Evolutionary conservation across 129 eudicot genomes (phyloP), one percentile per base, ranked within the genome.

Genomic region (Flaveria brownii): DNA sequence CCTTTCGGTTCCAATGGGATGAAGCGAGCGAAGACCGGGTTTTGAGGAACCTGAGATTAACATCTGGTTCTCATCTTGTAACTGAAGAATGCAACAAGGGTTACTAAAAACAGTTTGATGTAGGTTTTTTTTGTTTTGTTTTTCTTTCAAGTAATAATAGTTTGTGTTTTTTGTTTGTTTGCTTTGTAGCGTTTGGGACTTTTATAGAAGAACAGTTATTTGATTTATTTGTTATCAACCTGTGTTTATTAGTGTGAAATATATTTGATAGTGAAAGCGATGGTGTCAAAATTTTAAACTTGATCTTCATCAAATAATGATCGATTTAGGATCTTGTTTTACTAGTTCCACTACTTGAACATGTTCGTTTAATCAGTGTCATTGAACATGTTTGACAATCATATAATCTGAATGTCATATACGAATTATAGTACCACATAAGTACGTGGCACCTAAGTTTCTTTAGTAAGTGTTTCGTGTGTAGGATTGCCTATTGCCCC

Each of bases 1-100:
- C 97, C 97, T 62, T 91, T 91, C 46, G 52, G 28, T 75, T 75
- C 79, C 15, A 75, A 47, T 62, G 67, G 79, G 41, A 75, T 75
- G 71, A 62, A 75, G 54, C 79, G 79, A 9, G 79, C 79, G 62
- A 75, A 75, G 61, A 75, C 79, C 54, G 79, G 59, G 28, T 75
- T 68, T 26, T 75, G 79, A 75, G 30, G 4, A 68, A 28, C 47
- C 61, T 17, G 12, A 30, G 11, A 12, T 28, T 17, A 4, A 26
- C 45, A 2, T 62, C 68, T 36, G 41, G 41, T 36, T 36, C 2
- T 30, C 33, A 6, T 23, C 69, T 71, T 50, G 46, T 28, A 75
- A 70, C 78, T 60, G 66, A 42, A 68, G 60, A 16, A 63, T 50
- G 77, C 59, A 51, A 16, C 71, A 54, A 41, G 23, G 73, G 42